phyloP scores from a whole-genome alignment of 169 alveolate genomes.

The Eimeria tenella region DNA sequence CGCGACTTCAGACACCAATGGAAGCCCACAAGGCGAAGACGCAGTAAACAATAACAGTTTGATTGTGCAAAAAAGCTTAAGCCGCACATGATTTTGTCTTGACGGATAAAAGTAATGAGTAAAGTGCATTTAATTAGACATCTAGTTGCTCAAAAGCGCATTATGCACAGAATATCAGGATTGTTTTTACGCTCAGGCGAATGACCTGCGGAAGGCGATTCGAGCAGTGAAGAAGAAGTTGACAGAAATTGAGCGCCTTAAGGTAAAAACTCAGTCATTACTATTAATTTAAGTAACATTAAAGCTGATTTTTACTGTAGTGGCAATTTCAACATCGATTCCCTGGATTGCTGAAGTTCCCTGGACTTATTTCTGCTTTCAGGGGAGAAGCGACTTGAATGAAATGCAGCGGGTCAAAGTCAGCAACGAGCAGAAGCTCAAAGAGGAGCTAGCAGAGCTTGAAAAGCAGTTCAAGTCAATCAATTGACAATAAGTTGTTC shows the following conservation, averaged over 20 bases:
- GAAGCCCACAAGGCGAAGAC: no score
- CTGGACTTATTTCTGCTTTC: background rate
- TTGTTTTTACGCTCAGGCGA: background rate
- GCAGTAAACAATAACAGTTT: no score
- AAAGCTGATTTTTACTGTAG: background rate
- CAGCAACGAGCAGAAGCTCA: background rate
- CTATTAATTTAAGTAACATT: background rate
- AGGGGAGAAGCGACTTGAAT: slow-evolving; percentile 5
- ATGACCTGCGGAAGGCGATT: background rate
- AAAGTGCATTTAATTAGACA: no score
- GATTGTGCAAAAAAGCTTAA: no score
- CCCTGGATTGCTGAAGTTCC: background rate
- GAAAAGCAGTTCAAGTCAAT: background rate
- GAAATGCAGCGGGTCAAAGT: slow-evolving; percentile 4
- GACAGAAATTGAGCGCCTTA: slow-evolving; percentile 17
- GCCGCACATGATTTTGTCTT: no score
- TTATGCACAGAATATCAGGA: no score
- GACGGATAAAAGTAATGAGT: no score
- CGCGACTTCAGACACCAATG: no score
- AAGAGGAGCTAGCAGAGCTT: background rate
- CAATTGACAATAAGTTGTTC: background rate
- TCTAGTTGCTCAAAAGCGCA: no score
- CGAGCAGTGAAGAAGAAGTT: slow-evolving; percentile 10
- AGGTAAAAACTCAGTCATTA: background rate
- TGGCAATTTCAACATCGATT: background rate